Evolutionary conservation across 2,329 filamentous ascomycete species (phyloP), one percentile per base, ranked within the genome.

Genomic region (Penicillium sp.): DNA sequence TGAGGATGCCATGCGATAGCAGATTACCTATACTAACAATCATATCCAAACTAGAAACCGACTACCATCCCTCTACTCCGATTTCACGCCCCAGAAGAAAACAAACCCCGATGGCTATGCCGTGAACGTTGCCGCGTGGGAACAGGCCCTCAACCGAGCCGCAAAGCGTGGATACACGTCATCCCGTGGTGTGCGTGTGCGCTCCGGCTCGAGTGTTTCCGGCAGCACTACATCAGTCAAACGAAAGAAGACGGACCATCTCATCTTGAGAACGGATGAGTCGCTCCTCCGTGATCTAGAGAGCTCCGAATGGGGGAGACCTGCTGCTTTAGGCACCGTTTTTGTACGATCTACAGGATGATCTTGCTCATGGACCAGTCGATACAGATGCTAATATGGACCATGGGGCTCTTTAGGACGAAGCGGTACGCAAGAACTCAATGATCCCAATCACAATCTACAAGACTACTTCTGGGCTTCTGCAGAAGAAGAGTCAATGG

Each of bases 71-170:
- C 85, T 96, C 43, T 96, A 95, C 76, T 92, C 91, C 45, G 92
- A 96, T 71, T 96, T 96, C 68, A 80, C 85, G 36, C 75, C 84
- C 5, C 90, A 93, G 62, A 82, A 82, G 64, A 84, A 82, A 38
- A 84, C 89, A 21, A 96, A 96, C 68, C 90, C 91, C 1, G 90
- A 95, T 71, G 91, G 90, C 65, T 96, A 91, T 76, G 77, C 80
- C 18, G 90, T 91, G 41, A 96, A 96, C 70, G 79, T 90, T 40
- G 76, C 82, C 6, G 89, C 90, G 48, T 96, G 92, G 92, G 85
- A 87, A 54, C 82, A 83, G 38, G 91, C 86, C 2, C 80, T 96
- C 40, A 81, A 84, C n/a, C 79, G 83, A 48, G 88, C 91, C 1
- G 81, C 87, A 0, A 79, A 84, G 57, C 82, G 81, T 16, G 91